Evolutionary conservation across 2,329 filamentous ascomycete genomes (phyloP).

Genomic region (Chlorencoelia australis): DNA sequence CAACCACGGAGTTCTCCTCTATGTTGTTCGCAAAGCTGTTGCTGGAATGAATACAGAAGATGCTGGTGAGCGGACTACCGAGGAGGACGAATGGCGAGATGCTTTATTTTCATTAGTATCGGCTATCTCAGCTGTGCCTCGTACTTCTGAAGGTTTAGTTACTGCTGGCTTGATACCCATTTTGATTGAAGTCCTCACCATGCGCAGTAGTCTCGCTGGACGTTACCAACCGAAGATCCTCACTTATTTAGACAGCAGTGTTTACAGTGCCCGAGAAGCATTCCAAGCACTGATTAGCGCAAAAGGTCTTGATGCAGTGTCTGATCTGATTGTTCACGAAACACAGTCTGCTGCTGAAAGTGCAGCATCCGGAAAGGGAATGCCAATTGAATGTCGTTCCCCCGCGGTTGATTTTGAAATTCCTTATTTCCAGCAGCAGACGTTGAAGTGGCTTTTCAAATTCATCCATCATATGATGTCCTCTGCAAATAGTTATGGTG

Average conservation of each 20-base stretch:
- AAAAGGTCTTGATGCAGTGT: conserved; percentile 79
- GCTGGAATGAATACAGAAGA: conserved; percentile 63
- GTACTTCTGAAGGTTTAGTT: conserved; percentile 75
- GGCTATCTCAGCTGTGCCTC: conserved; percentile 63
- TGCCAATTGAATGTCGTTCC: conserved; percentile 62
- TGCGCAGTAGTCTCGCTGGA: conserved; percentile 73
- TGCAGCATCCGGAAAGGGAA: conserved; percentile 60
- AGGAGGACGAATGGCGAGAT: conserved; percentile 80
- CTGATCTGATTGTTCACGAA: conserved; percentile 74
- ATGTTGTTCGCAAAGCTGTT: conserved; percentile 83
- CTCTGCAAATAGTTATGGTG: conserved; percentile 57
- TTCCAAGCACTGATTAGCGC: conserved; percentile 74
- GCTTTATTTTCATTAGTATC: conserved; percentile 81
- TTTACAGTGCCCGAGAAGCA: conserved; percentile 76
- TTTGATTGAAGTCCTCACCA: conserved; percentile 75
- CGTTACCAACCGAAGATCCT: conserved; percentile 77
- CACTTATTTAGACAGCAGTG: conserved; percentile 77
- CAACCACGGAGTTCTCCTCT: conserved; percentile 90
- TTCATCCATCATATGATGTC: conserved; percentile 94
- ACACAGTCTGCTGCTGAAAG: conserved; percentile 60
- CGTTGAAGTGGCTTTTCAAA: conserved; percentile 86
- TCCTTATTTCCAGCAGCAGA: conserved; percentile 87
- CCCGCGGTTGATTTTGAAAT: conserved; percentile 86
- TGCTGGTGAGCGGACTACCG: conserved; percentile 49
- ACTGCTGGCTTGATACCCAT: conserved; percentile 83